These are phyloP conservation scores for Phoma sp. DNA, from an alignment of 2,329 filamentous ascomycete species.

Conservation along the genomic window DNA sequence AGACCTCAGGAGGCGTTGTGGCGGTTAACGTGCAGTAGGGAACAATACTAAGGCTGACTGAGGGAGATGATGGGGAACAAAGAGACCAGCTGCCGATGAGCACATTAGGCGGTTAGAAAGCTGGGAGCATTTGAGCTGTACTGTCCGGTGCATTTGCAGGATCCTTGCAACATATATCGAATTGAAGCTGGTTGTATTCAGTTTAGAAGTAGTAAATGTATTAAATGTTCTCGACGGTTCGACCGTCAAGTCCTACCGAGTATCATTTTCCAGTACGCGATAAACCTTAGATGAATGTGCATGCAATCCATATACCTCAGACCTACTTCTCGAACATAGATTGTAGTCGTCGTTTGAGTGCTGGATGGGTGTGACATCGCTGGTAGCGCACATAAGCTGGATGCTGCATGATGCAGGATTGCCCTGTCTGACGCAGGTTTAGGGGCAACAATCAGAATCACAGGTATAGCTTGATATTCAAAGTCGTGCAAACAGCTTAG, in stretches of 20 bases:
- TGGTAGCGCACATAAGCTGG: not conserved
- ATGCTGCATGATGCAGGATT: not conserved
- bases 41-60: constrained; percentile 10
- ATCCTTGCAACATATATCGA: not conserved
- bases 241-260: not conserved
- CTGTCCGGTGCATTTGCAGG: not conserved
- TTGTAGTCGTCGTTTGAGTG: not conserved
- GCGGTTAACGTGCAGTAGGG: not conserved
- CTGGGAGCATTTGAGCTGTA: not conserved
- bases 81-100: not conserved
- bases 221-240: not conserved
- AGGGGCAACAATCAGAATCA: not conserved
- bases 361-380: not conserved
- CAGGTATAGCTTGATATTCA: not conserved
- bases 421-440: not conserved
- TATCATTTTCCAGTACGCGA: not conserved
- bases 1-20: not conserved
- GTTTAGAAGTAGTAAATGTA: not conserved
- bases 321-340: not conserved
- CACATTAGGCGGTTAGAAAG: not conserved
- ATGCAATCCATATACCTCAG: not conserved
- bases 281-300: no score
- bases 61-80: not conserved
- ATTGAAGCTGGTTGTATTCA: not conserved
- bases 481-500: constrained; percentile 2